Conservation (phyloP, 768 basidiomycete genomes). For the Suillus subalutaceus region DNA sequence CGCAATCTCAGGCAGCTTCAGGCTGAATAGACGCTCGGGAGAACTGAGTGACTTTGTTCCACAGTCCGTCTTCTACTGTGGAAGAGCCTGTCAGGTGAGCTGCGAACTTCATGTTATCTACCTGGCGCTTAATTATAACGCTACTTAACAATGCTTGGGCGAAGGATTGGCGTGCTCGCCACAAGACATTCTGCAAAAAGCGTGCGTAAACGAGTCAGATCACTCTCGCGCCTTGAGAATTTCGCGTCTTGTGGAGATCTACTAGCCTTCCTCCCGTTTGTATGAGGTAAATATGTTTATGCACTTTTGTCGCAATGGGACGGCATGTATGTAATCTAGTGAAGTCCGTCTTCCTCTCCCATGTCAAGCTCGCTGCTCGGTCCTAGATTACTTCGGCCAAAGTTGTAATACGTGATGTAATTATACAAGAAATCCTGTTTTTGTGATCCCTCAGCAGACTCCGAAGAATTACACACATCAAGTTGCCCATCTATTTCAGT, state of each 20-base stretch:
- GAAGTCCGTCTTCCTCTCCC: not conserved
- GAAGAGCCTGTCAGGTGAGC: conserved; percentile 28
- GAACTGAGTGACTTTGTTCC: not conserved
- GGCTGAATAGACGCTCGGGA: not conserved
- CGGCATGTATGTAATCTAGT: not conserved
- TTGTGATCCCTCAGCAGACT: not conserved
- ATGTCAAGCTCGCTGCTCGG: not conserved
- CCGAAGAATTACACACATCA: not conserved
- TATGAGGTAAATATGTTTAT: not conserved
- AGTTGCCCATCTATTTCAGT: no score
- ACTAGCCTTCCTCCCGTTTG: not conserved
- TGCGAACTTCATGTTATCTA: not conserved
- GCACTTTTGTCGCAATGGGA: not conserved
- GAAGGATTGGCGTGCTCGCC: conserved; percentile 32
- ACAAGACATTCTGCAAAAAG: conserved; percentile 32
- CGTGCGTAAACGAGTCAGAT: not conserved
- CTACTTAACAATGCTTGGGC: conserved; percentile 13
- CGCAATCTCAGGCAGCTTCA: not conserved
- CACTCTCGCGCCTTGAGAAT: not conserved
- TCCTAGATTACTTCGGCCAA: not conserved
- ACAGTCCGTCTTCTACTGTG: conserved; percentile 31
- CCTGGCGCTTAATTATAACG: not conserved
- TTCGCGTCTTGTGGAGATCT: not conserved
- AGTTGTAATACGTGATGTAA: not conserved
- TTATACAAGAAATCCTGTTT: not conserved